A percentile compares a stretch with the other conserved stretches of the same genome.
These are phyloP conservation scores for Quercus mongolica DNA, from an alignment of 306 rosid species.

Conservation along the genomic window DNA sequence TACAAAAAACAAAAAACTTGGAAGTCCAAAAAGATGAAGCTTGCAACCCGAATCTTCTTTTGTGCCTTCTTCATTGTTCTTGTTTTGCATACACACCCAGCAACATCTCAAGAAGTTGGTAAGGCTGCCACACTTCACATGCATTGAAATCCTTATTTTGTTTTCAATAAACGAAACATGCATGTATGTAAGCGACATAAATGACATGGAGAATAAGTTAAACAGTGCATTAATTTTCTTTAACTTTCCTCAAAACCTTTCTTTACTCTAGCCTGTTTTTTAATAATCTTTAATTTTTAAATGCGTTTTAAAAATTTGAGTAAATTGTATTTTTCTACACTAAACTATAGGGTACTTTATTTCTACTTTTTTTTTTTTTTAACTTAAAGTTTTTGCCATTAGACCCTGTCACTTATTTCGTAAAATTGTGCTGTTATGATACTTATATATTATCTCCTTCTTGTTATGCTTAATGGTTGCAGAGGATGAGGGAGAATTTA, in stretches of 20 bases:
- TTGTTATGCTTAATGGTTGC: neutral
- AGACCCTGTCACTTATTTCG: too few relatives aligned
- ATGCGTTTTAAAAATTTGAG: neutral
- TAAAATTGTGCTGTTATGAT: neutral
- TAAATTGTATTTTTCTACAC: too few relatives aligned
- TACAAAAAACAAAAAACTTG: neutral
- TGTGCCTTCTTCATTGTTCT: conserved; percentile 29
- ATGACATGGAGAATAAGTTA: neutral
- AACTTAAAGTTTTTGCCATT: neutral
- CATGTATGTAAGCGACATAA: neutral
- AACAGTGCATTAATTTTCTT: neutral
- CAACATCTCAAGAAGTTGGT: conserved; percentile 55
- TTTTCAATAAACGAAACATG: neutral
- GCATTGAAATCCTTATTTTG: neutral
- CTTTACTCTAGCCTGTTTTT: neutral
- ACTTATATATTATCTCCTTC: neutral
- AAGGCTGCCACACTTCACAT: neutral
- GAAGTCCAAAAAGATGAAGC: conserved; percentile 23
- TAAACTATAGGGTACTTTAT: too few relatives aligned
- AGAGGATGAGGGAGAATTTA: conserved; percentile 64
- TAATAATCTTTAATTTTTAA: neutral
- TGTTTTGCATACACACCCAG: conserved; percentile 23
- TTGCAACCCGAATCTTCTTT: conserved; percentile 9
- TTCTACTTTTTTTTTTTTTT: too few relatives aligned
- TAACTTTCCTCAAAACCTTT: neutral